Conservation (phyloP, 176 grass and related monocot species). For the Bonia amplexicaulis region DNA sequence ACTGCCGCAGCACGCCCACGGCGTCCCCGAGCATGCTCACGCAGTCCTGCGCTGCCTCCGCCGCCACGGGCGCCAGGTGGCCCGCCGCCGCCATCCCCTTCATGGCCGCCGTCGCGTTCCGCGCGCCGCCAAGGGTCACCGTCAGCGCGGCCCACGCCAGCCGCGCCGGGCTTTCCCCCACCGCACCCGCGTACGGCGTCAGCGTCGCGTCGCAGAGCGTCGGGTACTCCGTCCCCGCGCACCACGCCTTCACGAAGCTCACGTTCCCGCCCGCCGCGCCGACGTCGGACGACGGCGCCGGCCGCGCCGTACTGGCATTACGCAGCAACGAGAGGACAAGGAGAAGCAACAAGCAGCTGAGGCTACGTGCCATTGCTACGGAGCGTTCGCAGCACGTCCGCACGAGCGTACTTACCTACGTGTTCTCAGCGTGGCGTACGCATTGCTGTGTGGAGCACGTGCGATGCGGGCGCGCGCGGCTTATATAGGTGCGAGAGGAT, state of each 20-base stretch:
- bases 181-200: slow-evolving; percentile 18
- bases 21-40: slow-evolving; percentile 51
- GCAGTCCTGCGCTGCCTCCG: slow-evolving; percentile 57
- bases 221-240: slow-evolving; percentile 46
- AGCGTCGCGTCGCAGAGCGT: slow-evolving; percentile 46
- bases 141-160: slow-evolving; percentile 45
- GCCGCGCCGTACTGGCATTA: background rate
- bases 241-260: slow-evolving; percentile 37
- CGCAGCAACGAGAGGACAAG: background rate
- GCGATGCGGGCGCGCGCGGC: background rate
- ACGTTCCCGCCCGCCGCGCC: background rate
- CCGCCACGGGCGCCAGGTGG: slow-evolving; percentile 23
- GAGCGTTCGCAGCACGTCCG: background rate
- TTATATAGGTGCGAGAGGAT: background rate
- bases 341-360: background rate
- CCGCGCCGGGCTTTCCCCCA: slow-evolving; percentile 28
- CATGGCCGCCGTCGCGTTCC: slow-evolving; percentile 24
- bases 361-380: slow-evolving; percentile 2
- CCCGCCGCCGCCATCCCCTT: slow-evolving; percentile 5
- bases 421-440: background rate
- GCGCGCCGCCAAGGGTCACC: slow-evolving; percentile 26
- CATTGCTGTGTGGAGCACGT: background rate
- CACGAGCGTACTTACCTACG: background rate
- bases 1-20: slow-evolving; percentile 47
- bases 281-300: background rate